Conservation (phyloP, 1,284 basidiomycete genomes). For the Cryptococcus deneoformans region DNA sequence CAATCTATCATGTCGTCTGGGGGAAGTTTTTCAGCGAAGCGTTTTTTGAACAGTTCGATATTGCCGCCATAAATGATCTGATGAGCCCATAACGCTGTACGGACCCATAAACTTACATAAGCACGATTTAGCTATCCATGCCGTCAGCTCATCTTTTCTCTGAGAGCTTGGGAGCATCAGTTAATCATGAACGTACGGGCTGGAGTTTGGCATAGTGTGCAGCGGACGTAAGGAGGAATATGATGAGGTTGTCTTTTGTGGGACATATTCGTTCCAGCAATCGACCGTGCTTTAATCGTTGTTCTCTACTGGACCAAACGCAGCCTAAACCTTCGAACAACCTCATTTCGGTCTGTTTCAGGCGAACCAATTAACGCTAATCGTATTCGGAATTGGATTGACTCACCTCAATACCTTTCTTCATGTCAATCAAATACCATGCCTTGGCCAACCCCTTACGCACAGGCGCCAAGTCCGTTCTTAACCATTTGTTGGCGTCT, state of each 20-base stretch:
- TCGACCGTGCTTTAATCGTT: conserved; percentile 4
- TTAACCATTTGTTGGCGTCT: neutral
- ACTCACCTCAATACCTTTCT: conserved; percentile 1
- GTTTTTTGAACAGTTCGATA: conserved; percentile 1
- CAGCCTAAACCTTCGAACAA: neutral
- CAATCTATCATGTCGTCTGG: neutral
- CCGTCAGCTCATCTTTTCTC: neutral
- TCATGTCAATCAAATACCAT: neutral
- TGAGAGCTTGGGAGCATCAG: neutral
- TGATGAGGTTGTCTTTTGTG: neutral
- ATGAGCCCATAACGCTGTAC: conserved; percentile 11
- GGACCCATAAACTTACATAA: conserved; percentile 1
- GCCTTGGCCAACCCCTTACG: neutral
- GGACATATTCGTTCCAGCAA: neutral
- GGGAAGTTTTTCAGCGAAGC: neutral
- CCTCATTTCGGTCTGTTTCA: neutral
- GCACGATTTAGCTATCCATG: neutral
- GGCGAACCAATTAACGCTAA: neutral
- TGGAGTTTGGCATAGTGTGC: neutral
- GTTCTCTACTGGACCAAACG: neutral
- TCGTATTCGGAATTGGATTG: too few species aligned
- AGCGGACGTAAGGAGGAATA: neutral
- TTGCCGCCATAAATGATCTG: conserved; percentile 2
- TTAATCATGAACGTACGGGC: neutral
- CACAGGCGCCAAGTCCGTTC: neutral